These are phyloP conservation scores for Didymella keratinophila DNA, from an alignment of 2,329 filamentous ascomycete genomes.

Conservation along the genomic window DNA sequence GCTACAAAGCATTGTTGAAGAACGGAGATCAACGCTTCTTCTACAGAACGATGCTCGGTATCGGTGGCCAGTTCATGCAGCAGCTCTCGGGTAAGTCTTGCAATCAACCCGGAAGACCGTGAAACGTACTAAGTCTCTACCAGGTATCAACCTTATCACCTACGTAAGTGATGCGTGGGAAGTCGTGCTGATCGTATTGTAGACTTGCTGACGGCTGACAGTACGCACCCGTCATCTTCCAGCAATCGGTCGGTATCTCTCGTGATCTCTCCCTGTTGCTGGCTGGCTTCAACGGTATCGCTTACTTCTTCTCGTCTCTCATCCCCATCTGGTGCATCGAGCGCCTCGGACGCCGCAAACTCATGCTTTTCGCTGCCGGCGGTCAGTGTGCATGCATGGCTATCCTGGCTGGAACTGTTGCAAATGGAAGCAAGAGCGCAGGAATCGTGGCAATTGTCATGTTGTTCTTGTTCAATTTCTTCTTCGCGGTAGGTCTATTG, in stretches of 20 bases:
- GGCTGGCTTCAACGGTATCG: conserved; percentile 23
- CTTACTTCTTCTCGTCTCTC: conserved; percentile 51
- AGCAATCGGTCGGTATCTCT: neutral
- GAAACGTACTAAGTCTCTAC: neutral
- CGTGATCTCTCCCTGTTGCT: neutral
- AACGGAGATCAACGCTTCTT: neutral
- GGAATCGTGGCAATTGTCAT: neutral
- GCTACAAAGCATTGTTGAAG: neutral
- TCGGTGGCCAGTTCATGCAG: neutral
- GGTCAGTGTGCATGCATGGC: conserved; percentile 26
- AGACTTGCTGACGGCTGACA: neutral
- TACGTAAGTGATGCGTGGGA: neutral
- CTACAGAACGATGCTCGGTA: neutral
- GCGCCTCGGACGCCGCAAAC: conserved; percentile 40
- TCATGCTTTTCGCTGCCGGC: conserved; percentile 43
- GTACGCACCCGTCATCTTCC: neutral
- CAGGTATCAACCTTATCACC: neutral
- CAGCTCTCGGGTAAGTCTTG: neutral
- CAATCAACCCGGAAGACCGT: neutral
- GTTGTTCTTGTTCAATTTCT: neutral
- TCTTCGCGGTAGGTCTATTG: neutral
- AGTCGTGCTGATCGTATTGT: neutral
- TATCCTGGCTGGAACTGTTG: neutral
- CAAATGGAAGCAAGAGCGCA: neutral
- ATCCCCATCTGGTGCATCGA: conserved; percentile 53